A percentile compares a stretch with the other conserved stretches of the same genome.
Conservation (phyloP, 2,329 filamentous ascomycete species). For the Lasiodiplodia gonubiensis region DNA sequence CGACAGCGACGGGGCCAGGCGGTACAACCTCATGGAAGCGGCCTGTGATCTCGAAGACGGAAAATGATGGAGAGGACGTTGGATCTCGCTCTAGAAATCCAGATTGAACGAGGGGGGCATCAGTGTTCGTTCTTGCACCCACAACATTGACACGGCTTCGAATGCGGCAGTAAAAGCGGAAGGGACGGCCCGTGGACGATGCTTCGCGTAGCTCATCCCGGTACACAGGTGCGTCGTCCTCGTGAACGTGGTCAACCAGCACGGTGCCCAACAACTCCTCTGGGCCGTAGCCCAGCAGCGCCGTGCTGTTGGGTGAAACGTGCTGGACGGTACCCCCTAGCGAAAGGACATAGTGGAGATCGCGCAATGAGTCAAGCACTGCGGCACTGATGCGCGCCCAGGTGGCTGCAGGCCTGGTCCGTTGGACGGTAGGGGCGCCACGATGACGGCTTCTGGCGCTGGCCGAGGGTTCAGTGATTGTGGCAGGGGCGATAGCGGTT, state of each 20-base stretch:
- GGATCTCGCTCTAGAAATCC: background rate
- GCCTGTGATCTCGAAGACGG: constrained; percentile 19
- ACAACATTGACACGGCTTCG: background rate
- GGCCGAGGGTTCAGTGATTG: background rate
- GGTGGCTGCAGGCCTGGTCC: constrained; percentile 7
- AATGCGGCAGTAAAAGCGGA: constrained; percentile 25
- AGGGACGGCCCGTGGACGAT: constrained; percentile 15
- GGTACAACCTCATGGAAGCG: background rate
- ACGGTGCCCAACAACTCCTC: constrained; percentile 17
- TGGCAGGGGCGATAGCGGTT: background rate
- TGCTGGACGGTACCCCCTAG: constrained; percentile 6
- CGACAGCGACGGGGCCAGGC: background rate
- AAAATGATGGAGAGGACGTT: background rate
- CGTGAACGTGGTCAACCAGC: constrained; percentile 17
- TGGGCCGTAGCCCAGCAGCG: constrained; percentile 14
- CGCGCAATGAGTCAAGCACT: constrained; percentile 18
- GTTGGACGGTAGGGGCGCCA: background rate
- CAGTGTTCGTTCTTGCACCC: background rate
- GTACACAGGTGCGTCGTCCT: constrained; percentile 22
- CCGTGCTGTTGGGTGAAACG: constrained; percentile 19
- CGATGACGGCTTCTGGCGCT: constrained; percentile 7
- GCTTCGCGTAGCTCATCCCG: constrained; percentile 19
- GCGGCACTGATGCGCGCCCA: constrained; percentile 22
- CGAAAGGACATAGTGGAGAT: constrained; percentile 19
- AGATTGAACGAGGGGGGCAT: background rate